Conservation (phyloP, 2,329 filamentous ascomycete species). For the Metarhizium humberi region DNA sequence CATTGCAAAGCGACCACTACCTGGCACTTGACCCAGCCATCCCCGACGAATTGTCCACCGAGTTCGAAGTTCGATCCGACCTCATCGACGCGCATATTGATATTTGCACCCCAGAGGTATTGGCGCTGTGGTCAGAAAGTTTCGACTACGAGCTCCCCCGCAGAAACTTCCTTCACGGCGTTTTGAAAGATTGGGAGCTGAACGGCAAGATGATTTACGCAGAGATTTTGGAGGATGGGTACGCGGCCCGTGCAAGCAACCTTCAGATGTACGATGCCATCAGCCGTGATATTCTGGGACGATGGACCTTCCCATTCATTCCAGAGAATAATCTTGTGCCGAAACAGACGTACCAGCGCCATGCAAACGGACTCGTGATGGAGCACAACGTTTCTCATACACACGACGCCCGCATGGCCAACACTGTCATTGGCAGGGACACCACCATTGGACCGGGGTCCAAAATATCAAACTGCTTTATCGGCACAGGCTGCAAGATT, state of each 20-base stretch:
- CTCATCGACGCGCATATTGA: constrained; percentile 92
- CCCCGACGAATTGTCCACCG: constrained; percentile 56
- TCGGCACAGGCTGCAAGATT: constrained; percentile 79
- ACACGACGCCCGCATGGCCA: constrained; percentile 59
- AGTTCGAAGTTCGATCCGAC: constrained; percentile 78
- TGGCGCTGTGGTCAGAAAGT: constrained; percentile 93
- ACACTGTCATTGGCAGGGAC: constrained; percentile 67
- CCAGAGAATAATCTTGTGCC: constrained; percentile 80
- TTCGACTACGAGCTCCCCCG: constrained; percentile 92
- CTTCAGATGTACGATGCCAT: constrained; percentile 85
- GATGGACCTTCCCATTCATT: constrained; percentile 83
- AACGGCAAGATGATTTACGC: constrained; percentile 97
- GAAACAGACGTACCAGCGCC: constrained; percentile 65
- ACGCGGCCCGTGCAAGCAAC: constrained; percentile 78
- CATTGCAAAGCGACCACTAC: constrained; percentile 53
- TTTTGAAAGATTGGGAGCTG: constrained; percentile 92
- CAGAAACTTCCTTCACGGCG: constrained; percentile 81
- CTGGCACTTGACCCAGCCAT: constrained; percentile 70
- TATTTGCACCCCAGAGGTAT: constrained; percentile 92
- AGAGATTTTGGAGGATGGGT: constrained; percentile 73
- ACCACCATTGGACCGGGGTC: constrained; percentile 67
- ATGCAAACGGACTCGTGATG: constrained; percentile 62
- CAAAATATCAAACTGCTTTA: constrained; percentile 63
- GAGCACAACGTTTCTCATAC: constrained; percentile 70
- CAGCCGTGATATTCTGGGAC: constrained; percentile 72